phyloP scores from a whole-genome alignment of 345 rosid species.

The Citrus australasica region DNA sequence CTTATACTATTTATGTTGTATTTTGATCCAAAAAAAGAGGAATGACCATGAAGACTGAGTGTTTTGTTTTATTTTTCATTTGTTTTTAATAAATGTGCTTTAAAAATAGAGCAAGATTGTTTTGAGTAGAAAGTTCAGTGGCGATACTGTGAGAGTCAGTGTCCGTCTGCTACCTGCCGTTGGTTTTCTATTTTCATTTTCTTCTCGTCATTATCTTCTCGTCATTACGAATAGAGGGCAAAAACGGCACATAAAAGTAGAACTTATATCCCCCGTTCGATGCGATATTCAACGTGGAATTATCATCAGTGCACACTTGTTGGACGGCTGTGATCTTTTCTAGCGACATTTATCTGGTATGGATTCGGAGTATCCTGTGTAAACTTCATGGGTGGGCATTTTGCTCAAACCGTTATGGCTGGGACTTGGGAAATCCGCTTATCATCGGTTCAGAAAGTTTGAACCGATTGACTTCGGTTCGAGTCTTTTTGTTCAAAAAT shows the following conservation, averaged over 20 bases:
- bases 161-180: no score
- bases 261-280: neutral
- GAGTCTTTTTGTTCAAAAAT: no score
- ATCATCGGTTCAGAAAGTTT: no score
- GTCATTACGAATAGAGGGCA: neutral
- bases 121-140: neutral
- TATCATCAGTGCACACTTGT: no score
- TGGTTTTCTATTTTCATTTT: neutral
- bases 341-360: neutral
- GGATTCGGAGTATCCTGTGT: no score
- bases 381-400: no score
- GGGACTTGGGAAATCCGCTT: no score
- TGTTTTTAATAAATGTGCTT: neutral
- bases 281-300: neutral
- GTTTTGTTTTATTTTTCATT: neutral
- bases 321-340: neutral
- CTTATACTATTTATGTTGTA: neutral
- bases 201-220: neutral
- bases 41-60: neutral
- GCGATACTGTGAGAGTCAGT: no score
- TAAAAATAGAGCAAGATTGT: no score
- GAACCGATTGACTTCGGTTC: no score
- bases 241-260: neutral
- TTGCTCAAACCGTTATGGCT: no score
- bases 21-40: constrained; percentile 12